Base-by-base conservation (phyloP, 2,329 filamentous ascomycete species). In the Cordyceps cateniannulata region DNA sequence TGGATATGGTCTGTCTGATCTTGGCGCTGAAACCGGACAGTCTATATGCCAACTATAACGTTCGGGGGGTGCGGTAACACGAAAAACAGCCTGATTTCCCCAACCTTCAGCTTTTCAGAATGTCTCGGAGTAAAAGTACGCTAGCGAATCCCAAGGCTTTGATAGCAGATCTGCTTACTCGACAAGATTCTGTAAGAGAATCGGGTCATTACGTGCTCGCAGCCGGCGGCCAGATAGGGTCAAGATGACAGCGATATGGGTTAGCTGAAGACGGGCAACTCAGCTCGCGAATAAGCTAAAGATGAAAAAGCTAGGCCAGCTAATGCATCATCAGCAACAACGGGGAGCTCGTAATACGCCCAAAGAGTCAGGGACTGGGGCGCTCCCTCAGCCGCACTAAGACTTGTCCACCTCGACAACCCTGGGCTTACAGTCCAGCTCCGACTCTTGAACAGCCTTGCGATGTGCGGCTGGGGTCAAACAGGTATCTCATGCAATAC, bases 321-420 rank as follows among this genome's bases (percentile, higher is more conserved):
- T 54, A 42, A 54, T 54, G 52, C 52, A 54, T 54, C 52, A 42
- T 54, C 52, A 54, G 52, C 52, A 54, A 22, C 5, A 44, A 29
- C 38, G 12, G 52, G 18, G 32, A 38, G 50, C 49, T 38, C 20
- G 50, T 52, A 52, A 40, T 52, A 54, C 38, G 52, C 52, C 40
- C 2, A 8, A 12, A 12, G 10, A 35, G 32, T 35, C 32, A 20
- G 18, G 14, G 8, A 42, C 38, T 42, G 24, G 52, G 38, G 52
- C 25, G n/a, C 10, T 4, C 8, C 12, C 22, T 54, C 52, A 54
- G 52, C 52, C 52, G 52, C 52, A 54, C 52, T 51, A 42, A 20
- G 9, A 44, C 35, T 20, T 20, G 52, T 20, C 51, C 51, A 20
- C 38, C 20, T 54, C 12, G 20, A 18, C 35, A 14, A 18, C 38